A percentile compares a stretch with the other conserved stretches of the same genome.
Conservation (phyloP, 768 basidiomycete genomes). For the Suillus placidus region DNA sequence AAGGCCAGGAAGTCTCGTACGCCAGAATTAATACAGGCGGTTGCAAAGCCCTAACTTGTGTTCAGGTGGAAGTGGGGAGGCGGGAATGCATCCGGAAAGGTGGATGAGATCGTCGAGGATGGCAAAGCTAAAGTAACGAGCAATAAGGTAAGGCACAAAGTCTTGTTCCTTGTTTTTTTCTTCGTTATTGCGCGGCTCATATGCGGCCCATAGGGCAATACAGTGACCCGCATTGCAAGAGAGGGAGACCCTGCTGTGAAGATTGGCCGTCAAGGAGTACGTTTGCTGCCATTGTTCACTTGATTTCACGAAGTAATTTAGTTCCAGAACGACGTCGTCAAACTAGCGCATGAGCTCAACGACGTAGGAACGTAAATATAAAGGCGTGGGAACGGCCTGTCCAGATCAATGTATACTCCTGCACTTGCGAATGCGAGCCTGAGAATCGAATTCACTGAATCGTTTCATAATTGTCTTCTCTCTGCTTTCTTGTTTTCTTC, state of each 20-base stretch:
- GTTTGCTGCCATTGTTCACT: constrained; percentile 19
- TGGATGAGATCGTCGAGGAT: constrained; percentile 44
- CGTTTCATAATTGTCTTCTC: constrained; percentile 18
- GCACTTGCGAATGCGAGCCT: constrained; percentile 14
- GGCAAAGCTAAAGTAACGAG: constrained; percentile 48
- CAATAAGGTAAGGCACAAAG: constrained; percentile 39
- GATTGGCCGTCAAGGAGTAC: constrained; percentile 46
- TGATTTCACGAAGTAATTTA: not conserved
- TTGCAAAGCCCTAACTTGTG: not conserved
- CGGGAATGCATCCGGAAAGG: constrained; percentile 35
- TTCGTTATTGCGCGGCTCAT: not conserved
- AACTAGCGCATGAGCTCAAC: constrained; percentile 53
- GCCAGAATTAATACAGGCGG: constrained; percentile 13
- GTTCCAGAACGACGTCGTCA: constrained; percentile 52
- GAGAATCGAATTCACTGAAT: constrained; percentile 19
- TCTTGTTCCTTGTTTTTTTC: not conserved
- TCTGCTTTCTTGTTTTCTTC: constrained; percentile 15
- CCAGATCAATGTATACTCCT: constrained; percentile 23
- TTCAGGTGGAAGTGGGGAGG: constrained; percentile 42
- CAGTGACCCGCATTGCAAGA: constrained; percentile 44
- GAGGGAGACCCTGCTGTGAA: constrained; percentile 54
- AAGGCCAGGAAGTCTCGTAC: constrained; percentile 40
- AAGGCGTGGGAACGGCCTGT: constrained; percentile 33
- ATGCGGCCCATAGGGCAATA: constrained; percentile 39
- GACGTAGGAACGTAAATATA: constrained; percentile 29